Base-by-base conservation (phyloP, 495 filamentous ascomycete species). In the Immersiella caudata region DNA sequence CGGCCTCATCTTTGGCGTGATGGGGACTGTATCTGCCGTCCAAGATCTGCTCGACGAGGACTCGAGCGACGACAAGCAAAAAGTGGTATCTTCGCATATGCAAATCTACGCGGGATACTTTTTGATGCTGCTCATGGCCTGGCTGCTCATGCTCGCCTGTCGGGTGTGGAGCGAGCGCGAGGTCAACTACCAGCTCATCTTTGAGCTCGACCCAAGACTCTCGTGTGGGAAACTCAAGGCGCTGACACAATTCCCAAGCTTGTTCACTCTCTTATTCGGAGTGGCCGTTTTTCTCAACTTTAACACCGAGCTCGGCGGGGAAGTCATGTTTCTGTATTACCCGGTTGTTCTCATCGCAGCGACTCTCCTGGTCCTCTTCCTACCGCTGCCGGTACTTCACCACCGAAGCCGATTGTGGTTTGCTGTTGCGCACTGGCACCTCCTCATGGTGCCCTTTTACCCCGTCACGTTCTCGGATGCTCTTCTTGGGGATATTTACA, bases 401-500 rank as follows among this genome's bases (percentile, higher is more conserved):
- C 86, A 93, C 71, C 85, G 84, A 61, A 92, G 88, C 70, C 85
- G 94, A 61, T 82, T 84, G 66, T 97, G 94, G 92, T 90, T 93
- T 72, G 80, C 90, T 52, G 91, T 91, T 73, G 92, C 92, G 9
- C 88, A 92, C 76, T 95, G 89, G 82, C 90, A 94, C 67, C 80
- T 98, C 25, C 78, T 96, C 57, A 83, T 93, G 26, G 91, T 95
- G 21, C 95, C 95, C 16, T 71, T 95, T 18, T 97, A 93, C 76
- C 93, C 91, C 8, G 95, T 99, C 29, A 94, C 97, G 75, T 99
- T 98, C 73, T 87, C 93, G 65, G 95, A 99, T 75, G 97, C 98
- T 79, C 98, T 97, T 76, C 84, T 98, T 0, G 95, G 94, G n/a
- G 95, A 99, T 73, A 97, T 98, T 85, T 96, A 92, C 73, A 97